Conservation (phyloP, 495 filamentous ascomycete genomes). For the Neurospora tetrasperma region DNA sequence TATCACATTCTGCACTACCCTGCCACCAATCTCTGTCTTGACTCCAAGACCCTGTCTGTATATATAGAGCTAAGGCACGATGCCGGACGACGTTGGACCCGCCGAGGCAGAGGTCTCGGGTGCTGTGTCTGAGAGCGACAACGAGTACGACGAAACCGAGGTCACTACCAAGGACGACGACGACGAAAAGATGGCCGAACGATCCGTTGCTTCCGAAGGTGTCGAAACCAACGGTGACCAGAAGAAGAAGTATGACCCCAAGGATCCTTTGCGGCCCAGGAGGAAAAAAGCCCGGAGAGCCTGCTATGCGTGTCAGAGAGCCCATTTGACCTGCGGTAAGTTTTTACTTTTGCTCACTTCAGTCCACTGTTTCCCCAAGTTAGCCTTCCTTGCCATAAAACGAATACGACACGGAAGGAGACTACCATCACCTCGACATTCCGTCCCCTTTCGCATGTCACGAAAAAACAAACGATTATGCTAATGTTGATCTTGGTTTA, state of each 20-base stretch:
- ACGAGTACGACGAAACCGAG: constrained; percentile 40
- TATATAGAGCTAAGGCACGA: constrained; percentile 40
- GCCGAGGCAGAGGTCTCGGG: constrained; percentile 41
- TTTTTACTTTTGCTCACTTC: constrained; percentile 14
- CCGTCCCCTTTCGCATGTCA: neutral
- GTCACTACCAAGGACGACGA: constrained; percentile 41
- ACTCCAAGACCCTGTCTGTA: constrained; percentile 15
- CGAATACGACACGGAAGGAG: neutral
- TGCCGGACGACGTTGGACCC: constrained; percentile 36
- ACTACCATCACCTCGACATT: neutral
- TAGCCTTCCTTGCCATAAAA: neutral
- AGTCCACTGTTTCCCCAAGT: neutral
- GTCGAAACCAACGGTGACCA: constrained; percentile 34
- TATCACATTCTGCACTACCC: constrained; percentile 24
- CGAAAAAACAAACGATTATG: neutral
- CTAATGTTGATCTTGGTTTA: constrained; percentile 15
- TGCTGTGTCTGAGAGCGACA: constrained; percentile 45
- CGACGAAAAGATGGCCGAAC: constrained; percentile 50
- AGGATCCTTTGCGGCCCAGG: constrained; percentile 77
- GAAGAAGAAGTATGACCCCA: constrained; percentile 59
- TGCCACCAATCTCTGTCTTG: constrained; percentile 7
- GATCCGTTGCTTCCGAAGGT: constrained; percentile 34
- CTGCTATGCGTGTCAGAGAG: constrained; percentile 93
- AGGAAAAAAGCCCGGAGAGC: constrained; percentile 94
- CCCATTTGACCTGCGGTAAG: constrained; percentile 97